Conservation (phyloP, 139 green algal genomes). For the Chlamydomonas sp. region DNA sequence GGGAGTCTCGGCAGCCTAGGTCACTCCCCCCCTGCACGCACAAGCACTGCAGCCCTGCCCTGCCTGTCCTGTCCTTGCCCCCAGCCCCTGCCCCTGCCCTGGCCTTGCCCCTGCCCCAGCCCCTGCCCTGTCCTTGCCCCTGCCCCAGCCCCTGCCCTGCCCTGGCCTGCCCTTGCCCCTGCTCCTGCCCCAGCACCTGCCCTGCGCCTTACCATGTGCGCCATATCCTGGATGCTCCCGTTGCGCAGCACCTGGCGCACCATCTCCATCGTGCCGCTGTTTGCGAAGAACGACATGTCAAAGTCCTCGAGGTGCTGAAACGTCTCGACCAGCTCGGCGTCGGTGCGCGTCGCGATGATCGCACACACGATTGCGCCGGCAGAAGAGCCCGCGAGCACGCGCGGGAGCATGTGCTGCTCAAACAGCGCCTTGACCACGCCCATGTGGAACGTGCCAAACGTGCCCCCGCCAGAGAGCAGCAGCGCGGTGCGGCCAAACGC, state of each 20-base stretch:
- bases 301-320: constrained; percentile 59
- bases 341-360: constrained; percentile 62
- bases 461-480: constrained; percentile 86
- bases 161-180: background rate
- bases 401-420: constrained; percentile 80
- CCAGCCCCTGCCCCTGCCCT: too few species aligned
- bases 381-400: constrained; percentile 81
- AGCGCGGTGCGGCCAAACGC: constrained; percentile 92
- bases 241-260: constrained; percentile 8
- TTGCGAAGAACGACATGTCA: constrained; percentile 84
- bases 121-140: too few species aligned
- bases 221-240: background rate
- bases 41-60: too few species aligned
- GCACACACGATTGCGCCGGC: constrained; percentile 69
- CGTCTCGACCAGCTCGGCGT: constrained; percentile 62
- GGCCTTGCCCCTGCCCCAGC: too few species aligned
- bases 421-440: constrained; percentile 86
- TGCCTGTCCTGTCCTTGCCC: too few species aligned
- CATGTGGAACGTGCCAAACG: constrained; percentile 90
- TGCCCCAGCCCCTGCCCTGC: too few species aligned
- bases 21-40: too few species aligned
- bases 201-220: background rate
- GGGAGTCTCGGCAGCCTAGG: too few species aligned
- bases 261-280: constrained; percentile 25
- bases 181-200: background rate